phyloP scores from a whole-genome alignment of 140 eudicot species.

The Oenanthe javanica region DNA sequence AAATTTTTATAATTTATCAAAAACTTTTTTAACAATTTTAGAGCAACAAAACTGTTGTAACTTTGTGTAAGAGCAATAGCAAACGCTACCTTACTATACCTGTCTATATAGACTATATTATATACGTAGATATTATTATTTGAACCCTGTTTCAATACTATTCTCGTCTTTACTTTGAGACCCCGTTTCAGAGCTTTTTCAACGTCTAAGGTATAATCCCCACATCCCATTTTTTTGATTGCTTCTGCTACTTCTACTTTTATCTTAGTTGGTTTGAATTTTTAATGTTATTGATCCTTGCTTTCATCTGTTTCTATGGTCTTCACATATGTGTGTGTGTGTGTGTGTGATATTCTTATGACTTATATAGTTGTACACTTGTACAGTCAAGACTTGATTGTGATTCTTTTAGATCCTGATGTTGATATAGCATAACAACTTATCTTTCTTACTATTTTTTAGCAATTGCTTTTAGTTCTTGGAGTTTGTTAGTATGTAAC shows the following conservation, averaged over 20 bases:
- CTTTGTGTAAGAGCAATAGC: too few relatives aligned
- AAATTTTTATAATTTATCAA: too few relatives aligned
- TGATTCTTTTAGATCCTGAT: not conserved
- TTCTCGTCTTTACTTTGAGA: not conserved
- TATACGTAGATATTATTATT: not conserved
- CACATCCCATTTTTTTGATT: not conserved
- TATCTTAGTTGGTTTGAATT: not conserved
- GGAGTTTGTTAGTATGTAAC: not conserved
- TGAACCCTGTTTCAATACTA: not conserved
- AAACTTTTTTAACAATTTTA: too few relatives aligned
- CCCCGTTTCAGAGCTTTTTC: not conserved
- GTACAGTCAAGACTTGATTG: not conserved
- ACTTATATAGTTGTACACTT: not conserved
- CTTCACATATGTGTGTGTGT: not conserved
- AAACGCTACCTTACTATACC: too few relatives aligned
- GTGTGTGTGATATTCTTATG: not conserved
- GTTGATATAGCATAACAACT: not conserved
- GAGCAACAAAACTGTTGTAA: too few relatives aligned
- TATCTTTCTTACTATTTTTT: not conserved
- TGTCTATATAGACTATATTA: too few relatives aligned
- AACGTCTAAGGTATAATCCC: not conserved
- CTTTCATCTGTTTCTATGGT: not conserved
- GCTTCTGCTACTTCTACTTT: not conserved
- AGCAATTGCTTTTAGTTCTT: not conserved
- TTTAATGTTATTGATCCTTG: not conserved